Evolutionary conservation across 2,329 filamentous ascomycete genomes (phyloP).

Genomic region (Sarocladium brachiariae): DNA sequence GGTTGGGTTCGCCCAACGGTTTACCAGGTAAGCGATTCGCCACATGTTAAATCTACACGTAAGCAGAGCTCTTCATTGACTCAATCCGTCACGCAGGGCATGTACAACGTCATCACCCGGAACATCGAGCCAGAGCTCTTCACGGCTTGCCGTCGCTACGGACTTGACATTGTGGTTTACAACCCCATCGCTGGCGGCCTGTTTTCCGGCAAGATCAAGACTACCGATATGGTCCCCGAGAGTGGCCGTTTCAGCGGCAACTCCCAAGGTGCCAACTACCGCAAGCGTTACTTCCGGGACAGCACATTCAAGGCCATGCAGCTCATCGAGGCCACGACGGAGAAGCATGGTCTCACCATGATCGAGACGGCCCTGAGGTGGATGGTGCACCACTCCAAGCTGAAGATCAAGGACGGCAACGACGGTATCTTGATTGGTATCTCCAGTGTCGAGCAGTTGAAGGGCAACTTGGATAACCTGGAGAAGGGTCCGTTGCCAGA

Average conservation of each 20-base stretch:
- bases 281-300: slow-evolving; percentile 66
- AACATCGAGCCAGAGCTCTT: slow-evolving; percentile 70
- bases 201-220: slow-evolving; percentile 74
- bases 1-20: slow-evolving; percentile 78
- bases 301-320: slow-evolving; percentile 55
- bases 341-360: slow-evolving; percentile 61
- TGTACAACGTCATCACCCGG: slow-evolving; percentile 79
- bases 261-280: slow-evolving; percentile 48
- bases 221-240: slow-evolving; percentile 50
- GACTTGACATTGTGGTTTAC: slow-evolving; percentile 72
- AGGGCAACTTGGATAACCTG: slow-evolving; percentile 49
- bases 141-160: slow-evolving; percentile 66
- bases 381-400: slow-evolving; percentile 62
- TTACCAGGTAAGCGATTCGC: slow-evolving; percentile 56
- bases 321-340: slow-evolving; percentile 59
- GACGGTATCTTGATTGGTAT: slow-evolving; percentile 57
- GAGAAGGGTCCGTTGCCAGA: slow-evolving; percentile 69
- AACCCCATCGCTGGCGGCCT: slow-evolving; percentile 78
- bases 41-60: too few relatives aligned
- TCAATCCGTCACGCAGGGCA: slow-evolving; percentile 37
- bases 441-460: slow-evolving; percentile 50
- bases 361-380: slow-evolving; percentile 71
- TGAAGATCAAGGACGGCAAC: slow-evolving; percentile 44
- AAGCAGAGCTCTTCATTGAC: too few relatives aligned
- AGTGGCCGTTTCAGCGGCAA: slow-evolving; percentile 64